phyloP scores from a whole-genome alignment of 345 rosid species.

The Eucalyptus virginea region DNA sequence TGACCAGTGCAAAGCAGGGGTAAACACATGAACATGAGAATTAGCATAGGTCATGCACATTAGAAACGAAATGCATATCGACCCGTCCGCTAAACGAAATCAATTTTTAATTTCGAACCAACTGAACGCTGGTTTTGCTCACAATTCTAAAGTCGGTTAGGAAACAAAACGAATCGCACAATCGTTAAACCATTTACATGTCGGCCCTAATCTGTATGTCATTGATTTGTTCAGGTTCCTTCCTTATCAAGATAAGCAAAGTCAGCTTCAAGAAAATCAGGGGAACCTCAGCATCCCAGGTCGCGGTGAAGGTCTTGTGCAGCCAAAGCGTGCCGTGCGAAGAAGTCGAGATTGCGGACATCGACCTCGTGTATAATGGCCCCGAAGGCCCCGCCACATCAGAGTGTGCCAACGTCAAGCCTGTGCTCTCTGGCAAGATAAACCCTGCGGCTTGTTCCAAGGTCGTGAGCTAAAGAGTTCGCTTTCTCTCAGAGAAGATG shows the following conservation, averaged over 20 bases:
- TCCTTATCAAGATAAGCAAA: constrained; percentile 9
- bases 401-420: neutral
- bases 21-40: neutral
- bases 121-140: neutral
- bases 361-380: neutral
- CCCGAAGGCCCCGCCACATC: neutral
- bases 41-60: neutral
- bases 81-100: neutral
- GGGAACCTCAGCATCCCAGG: constrained; percentile 31
- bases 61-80: neutral
- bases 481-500: neutral
- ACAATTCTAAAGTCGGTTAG: neutral
- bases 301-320: constrained; percentile 30
- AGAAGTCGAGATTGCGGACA: neutral
- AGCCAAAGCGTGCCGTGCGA: constrained; percentile 29
- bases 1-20: neutral
- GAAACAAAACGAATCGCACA: neutral
- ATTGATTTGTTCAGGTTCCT: neutral
- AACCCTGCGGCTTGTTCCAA: neutral
- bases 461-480: neutral
- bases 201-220: neutral
- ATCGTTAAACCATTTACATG: neutral
- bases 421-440: neutral
- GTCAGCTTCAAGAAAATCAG: constrained; percentile 33
- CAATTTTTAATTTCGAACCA: neutral